Evolutionary conservation across 352 stramenopile genomes (phyloP).

Genomic region (Globisporangium solare): DNA sequence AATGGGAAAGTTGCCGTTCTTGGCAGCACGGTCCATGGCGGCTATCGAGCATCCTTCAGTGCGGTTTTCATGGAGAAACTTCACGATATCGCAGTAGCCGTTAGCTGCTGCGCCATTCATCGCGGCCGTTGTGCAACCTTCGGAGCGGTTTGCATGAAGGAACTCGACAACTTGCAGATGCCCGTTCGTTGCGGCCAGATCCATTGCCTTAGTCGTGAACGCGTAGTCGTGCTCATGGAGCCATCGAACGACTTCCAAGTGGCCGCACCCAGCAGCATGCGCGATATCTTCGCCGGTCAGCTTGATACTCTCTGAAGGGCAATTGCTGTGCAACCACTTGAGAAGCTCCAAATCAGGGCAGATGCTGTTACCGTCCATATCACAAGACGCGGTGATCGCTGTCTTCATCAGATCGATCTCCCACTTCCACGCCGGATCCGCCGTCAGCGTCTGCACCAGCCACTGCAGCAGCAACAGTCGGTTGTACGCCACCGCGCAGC

Average conservation of each 20-base stretch:
- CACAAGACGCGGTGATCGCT: background rate
- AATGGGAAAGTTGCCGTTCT: constrained; percentile 7
- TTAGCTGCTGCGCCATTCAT: constrained; percentile 7
- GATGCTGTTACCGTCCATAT: too few species aligned
- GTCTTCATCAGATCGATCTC: constrained; percentile 5
- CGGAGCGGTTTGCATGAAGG: constrained; percentile 12
- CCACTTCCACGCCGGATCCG: constrained; percentile 2
- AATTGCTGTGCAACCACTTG: constrained; percentile 4
- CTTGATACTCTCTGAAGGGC: constrained; percentile 1
- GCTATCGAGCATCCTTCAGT: constrained; percentile 10
- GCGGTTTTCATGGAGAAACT: constrained; percentile 12
- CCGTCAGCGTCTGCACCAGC: constrained; percentile 1
- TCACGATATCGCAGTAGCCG: constrained; percentile 10
- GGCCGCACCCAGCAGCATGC: background rate
- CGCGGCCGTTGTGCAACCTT: constrained; percentile 8
- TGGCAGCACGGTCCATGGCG: constrained; percentile 12
- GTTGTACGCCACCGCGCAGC: constrained; percentile 1
- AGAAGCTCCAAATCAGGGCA: constrained; percentile 1
- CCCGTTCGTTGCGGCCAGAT: constrained; percentile 10
- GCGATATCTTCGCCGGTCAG: constrained; percentile 1
- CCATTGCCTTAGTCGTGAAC: constrained; percentile 12
- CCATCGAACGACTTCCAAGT: constrained; percentile 3
- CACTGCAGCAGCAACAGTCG: constrained; percentile 7
- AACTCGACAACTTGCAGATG: constrained; percentile 9
- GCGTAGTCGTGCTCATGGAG: constrained; percentile 6